These are phyloP conservation scores for Aureobasidium sp. DNA, from an alignment of 2,329 filamentous ascomycete species.

Conservation along the genomic window DNA sequence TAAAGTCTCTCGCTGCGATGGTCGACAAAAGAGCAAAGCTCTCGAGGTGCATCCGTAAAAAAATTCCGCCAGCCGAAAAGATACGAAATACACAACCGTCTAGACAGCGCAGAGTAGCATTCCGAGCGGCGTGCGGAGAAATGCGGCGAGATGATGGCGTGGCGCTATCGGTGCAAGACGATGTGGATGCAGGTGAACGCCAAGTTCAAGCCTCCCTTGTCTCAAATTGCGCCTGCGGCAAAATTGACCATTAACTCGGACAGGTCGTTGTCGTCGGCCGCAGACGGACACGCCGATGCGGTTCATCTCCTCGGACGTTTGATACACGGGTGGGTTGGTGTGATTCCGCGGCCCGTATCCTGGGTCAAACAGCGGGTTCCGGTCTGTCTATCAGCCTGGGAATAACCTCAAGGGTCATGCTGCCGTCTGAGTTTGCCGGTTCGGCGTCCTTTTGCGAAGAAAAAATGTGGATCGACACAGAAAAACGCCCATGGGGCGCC, in stretches of 20 bases:
- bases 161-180: not conserved
- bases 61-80: not conserved
- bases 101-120: conserved; percentile 2
- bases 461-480: not conserved
- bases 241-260: not conserved
- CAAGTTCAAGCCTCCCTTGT: conserved; percentile 5
- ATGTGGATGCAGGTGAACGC: conserved; percentile 2
- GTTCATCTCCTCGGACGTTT: not conserved
- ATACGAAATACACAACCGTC: not conserved
- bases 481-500: not conserved
- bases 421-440: not conserved
- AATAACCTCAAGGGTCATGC: not conserved
- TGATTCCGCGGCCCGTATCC: not conserved
- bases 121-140: conserved; percentile 4
- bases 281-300: not conserved
- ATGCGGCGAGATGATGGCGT: conserved; percentile 7
- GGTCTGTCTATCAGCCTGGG: too few species aligned
- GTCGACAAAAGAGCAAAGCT: not conserved
- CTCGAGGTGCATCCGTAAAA: not conserved
- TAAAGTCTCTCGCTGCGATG: not conserved
- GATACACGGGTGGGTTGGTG: not conserved
- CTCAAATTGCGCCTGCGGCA: not conserved
- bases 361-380: not conserved
- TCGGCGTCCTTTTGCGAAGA: not conserved
- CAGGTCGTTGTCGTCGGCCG: not conserved